Percentiles rank a stretch among this genome's conserved stretches.
Evolutionary conservation across 163 green algal genomes (phyloP).

Genomic region (Scenedesmus sp.): DNA sequence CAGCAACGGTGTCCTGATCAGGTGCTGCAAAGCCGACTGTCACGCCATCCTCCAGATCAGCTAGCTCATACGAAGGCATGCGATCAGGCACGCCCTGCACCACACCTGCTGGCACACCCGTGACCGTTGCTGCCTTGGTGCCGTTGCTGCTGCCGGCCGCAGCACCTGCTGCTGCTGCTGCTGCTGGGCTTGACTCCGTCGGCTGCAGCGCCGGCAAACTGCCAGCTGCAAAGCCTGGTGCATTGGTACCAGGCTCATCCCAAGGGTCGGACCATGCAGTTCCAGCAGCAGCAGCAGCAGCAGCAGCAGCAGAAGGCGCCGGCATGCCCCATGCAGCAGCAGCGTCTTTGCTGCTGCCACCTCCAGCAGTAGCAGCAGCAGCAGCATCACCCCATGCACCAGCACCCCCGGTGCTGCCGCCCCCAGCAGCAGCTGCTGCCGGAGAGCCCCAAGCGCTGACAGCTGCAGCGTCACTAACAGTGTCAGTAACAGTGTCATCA

Average conservation of each 20-base stretch:
- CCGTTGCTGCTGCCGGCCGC: background rate
- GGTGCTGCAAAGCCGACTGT: background rate
- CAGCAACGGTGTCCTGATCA: background rate
- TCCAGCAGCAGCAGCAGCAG: background rate
- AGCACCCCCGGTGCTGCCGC: background rate
- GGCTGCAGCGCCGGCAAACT: background rate
- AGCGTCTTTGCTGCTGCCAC: background rate
- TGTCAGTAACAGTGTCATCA: background rate
- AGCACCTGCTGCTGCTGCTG: conserved; percentile 5
- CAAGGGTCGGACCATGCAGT: background rate
- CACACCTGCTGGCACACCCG: conserved; percentile 7
- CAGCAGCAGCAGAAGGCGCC: background rate
- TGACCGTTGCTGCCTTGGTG: background rate
- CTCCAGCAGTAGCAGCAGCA: background rate
- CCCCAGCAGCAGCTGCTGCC: background rate
- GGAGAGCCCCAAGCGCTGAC: background rate
- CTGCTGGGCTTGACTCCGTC: background rate
- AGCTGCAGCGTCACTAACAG: background rate
- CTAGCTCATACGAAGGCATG: background rate
- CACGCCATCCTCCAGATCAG: background rate
- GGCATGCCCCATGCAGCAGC: background rate
- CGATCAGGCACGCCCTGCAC: conserved; percentile 3
- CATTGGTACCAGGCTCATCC: background rate
- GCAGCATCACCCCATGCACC: background rate
- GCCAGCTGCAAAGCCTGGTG: background rate